Evolutionary conservation across 805 yeast species (phyloP), one percentile per base, ranked within the genome.

Genomic region (Saccharomycopsis sp.): DNA sequence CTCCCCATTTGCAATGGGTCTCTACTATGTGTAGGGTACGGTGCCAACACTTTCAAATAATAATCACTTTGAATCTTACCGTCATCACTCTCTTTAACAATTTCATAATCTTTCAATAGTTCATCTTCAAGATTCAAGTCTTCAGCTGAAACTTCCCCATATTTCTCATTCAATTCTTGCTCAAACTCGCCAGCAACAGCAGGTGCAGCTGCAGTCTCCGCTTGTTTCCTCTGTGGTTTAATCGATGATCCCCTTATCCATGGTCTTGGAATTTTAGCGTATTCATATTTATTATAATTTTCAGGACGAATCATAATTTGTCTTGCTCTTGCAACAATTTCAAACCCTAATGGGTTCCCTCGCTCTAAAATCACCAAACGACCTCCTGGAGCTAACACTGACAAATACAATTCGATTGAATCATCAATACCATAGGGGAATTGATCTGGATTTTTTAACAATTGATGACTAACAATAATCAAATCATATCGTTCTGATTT

Each of bases 251-350:
- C 79, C 28, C 72, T 68, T 32, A 72, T 66, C 62, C 79, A 84
- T 1, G 85, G 83, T 54, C 88, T 67, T 26, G 93, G 88, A 26
- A 79, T 71, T 55, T 81, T 81, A 0, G 81, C 81, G 32, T 63
- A 58, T 52, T 78, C 83, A 9, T 63, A 61, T 4, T 62, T 68
- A 4, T 48, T 44, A 53, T 68, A 69, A 4, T 75, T 72, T 54
- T 83, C 95, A 0, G 97, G 96, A 53, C 97, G 76, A n/a, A 90
- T 65, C 74, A 87, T 77, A 3, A 86, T 64, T 59, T 90, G 96
- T 56, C 98, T 71, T 3, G 97, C 96, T 43, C 96, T 70, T 0
- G 96, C 94, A 46, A 88, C 73, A 2, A 78, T 70, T 62, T 93
- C 98, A 58, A 86, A 86, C 0, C 97, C 97, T 26, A 79, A 57